Base-by-base conservation (phyloP, 2,329 filamentous ascomycete genomes). In the Sphaceloma murrayae region DNA sequence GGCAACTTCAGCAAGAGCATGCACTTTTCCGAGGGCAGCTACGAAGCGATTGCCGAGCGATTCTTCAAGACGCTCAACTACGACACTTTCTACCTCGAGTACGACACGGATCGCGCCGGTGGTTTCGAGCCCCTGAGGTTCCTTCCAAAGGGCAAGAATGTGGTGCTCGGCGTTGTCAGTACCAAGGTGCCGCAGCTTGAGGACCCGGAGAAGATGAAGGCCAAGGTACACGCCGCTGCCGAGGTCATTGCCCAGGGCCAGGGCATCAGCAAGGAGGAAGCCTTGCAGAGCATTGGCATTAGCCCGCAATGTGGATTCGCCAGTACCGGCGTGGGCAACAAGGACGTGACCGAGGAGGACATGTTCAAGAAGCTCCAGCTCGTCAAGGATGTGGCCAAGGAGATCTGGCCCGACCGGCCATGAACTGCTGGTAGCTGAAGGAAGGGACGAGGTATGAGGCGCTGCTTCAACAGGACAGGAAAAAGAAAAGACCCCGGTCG, bases 41-140 rank as follows among this genome's bases (percentile, higher is more conserved):
- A 62, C 51, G 61, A 63, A 50, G 50, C 53, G 18, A 62, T 63
- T 48, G 61, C 61, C 11, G 55, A 60, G 54, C 52, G 49, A 9
- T 60, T 63, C 54, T 62, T 63, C 56, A 57, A 57, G 49, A 55
- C 57, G 1, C 55, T 63, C 46, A 58, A 62, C 50, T 62, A 61
- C 47, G 59, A 63, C 49, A 62, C 60, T 21, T 62, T 62, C 52
- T 63, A 63, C 52, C 56, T 63, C 33, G 61, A 63, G 49, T 63
- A 62, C 52, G 61, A 63, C 51, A 62, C 61, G 47, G 54, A 55
- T 14, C 56, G 60, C 16, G 59, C 57, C 21, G 61, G 61, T 43
- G 60, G 60, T 17, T 63, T 63, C 49, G 61, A 62, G 51, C 61
- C 61, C 5, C 53, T 63, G 21, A 56, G 59, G 16, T 62, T 58